Percentiles rank a stretch among this genome's conserved stretches.
Evolutionary conservation across 179 eudicot species (phyloP).

Genomic region (Spinacia oleracea): DNA sequence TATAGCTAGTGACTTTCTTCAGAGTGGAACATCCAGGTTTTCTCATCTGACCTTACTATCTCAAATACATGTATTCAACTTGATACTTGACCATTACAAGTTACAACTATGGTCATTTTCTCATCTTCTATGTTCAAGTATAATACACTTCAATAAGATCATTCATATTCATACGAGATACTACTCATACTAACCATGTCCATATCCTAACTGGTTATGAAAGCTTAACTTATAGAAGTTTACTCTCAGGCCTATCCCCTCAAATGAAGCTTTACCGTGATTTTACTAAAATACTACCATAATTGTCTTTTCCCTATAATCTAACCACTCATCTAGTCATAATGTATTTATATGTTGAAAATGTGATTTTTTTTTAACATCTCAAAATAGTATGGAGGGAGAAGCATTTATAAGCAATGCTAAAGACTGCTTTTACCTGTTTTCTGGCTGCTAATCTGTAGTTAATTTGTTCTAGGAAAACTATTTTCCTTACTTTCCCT

Average conservation of each 20-base stretch:
- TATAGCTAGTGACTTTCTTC: constrained; percentile 31
- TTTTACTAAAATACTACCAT: background rate
- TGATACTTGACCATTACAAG: background rate
- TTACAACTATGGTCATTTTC: background rate
- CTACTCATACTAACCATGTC: background rate
- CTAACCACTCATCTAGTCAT: background rate
- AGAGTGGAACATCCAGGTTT: constrained; percentile 20
- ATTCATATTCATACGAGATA: background rate
- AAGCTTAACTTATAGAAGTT: background rate
- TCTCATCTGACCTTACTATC: background rate
- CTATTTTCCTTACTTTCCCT: background rate
- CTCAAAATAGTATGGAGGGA: background rate
- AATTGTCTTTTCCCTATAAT: too few species aligned
- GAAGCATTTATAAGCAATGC: background rate
- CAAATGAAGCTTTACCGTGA: background rate
- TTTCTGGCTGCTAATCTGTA: background rate
- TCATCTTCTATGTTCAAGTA: background rate
- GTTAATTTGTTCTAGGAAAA: background rate
- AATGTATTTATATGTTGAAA: too few species aligned
- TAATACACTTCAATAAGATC: background rate
- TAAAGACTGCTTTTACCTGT: background rate
- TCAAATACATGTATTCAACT: constrained; percentile 11
- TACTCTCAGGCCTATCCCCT: background rate
- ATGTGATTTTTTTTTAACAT: background rate
- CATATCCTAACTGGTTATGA: background rate